Percentiles rank a stretch among this genome's conserved stretches.
These are phyloP conservation scores for Diaporthe nobilis DNA, from an alignment of 2,329 filamentous ascomycete genomes.

Conservation along the genomic window DNA sequence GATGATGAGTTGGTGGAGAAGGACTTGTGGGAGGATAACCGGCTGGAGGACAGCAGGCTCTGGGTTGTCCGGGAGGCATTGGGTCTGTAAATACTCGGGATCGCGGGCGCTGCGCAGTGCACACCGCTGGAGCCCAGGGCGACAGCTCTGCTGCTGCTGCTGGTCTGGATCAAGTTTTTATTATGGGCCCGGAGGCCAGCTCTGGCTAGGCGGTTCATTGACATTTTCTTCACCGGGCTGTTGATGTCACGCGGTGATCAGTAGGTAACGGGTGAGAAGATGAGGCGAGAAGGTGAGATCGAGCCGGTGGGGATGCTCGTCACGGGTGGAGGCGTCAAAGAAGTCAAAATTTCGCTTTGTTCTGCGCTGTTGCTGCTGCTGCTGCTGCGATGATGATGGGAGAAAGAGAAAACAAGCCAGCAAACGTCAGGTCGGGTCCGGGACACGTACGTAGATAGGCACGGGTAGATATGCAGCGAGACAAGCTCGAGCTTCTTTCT, in stretches of 20 bases:
- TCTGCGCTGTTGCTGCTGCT: neutral
- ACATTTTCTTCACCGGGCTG: constrained; percentile 2
- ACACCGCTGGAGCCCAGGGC: constrained; percentile 24
- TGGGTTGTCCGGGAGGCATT: neutral
- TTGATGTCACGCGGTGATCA: constrained; percentile 8
- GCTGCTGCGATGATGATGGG: neutral
- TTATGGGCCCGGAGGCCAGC: constrained; percentile 31
- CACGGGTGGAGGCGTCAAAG: neutral
- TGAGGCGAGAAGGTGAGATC: neutral
- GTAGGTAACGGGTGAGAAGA: too few species aligned
- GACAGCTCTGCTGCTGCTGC: constrained; percentile 1
- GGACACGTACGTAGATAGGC: neutral
- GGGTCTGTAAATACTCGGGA: constrained; percentile 28
- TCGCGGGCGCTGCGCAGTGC: neutral
- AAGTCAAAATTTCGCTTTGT: neutral
- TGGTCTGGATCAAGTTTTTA: constrained; percentile 22
- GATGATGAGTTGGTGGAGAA: constrained; percentile 28
- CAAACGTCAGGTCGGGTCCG: constrained; percentile 13
- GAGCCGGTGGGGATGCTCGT: constrained; percentile 12
- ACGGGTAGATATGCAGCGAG: neutral
- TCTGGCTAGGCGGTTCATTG: constrained; percentile 24
- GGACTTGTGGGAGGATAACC: neutral
- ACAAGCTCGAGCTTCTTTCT: constrained; percentile 21
- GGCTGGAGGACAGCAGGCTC: constrained; percentile 2
- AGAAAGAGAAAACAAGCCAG: neutral